Conservation (phyloP, 1,284 basidiomycete genomes). For the Dichomitus squalens region DNA sequence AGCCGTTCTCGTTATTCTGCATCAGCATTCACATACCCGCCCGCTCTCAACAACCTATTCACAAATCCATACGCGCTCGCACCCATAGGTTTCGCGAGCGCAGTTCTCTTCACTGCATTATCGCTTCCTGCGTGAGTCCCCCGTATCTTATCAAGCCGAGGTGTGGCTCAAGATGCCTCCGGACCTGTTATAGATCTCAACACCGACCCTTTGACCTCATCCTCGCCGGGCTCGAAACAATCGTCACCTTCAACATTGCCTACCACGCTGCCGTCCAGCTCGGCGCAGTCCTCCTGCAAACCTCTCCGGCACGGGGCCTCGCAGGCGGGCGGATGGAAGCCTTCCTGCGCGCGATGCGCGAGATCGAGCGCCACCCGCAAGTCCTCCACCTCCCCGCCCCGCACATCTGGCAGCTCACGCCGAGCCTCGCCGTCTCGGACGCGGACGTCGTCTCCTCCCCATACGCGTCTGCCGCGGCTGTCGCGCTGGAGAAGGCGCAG, state of each 20-base stretch:
- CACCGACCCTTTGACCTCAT: constrained; percentile 74
- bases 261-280: constrained; percentile 80
- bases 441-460: constrained; percentile 22
- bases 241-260: constrained; percentile 79
- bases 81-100: constrained; percentile 44
- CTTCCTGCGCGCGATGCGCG: constrained; percentile 78
- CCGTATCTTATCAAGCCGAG: not conserved
- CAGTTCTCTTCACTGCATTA: constrained; percentile 44
- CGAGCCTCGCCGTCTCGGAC: constrained; percentile 36
- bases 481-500: constrained; percentile 21
- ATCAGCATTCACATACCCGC: constrained; percentile 37
- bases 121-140: constrained; percentile 54
- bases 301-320: constrained; percentile 69
- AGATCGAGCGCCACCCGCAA: constrained; percentile 81
- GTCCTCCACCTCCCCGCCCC: constrained; percentile 80
- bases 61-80: constrained; percentile 55
- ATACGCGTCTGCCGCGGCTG: constrained; percentile 20
- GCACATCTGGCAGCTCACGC: constrained; percentile 85
- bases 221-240: constrained; percentile 72
- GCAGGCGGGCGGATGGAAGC: constrained; percentile 72
- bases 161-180: not conserved
- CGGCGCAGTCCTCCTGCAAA: constrained; percentile 85
- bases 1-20: constrained; percentile 40
- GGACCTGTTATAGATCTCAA: constrained; percentile 52
- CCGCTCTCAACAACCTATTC: constrained; percentile 42